Percentiles rank a stretch among this genome's conserved stretches.
Evolutionary conservation across 768 basidiomycete genomes (phyloP).

Genomic region (Collybia sordida): DNA sequence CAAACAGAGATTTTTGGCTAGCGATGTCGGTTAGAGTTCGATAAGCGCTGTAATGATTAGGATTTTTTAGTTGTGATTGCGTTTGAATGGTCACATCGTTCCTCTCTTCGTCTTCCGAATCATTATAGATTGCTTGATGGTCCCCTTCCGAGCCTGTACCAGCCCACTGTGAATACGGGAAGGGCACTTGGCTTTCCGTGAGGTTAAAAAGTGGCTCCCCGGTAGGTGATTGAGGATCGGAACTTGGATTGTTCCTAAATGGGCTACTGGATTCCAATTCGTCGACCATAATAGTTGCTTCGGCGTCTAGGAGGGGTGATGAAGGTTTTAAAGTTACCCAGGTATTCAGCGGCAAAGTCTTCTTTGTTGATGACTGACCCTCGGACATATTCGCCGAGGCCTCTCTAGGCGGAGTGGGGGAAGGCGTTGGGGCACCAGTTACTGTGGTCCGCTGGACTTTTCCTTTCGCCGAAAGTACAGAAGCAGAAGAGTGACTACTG

Average conservation of each 20-base stretch:
- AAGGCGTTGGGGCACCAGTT: no score
- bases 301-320: conserved; percentile 17
- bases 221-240: conserved; percentile 1
- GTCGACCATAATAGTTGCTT: conserved; percentile 22
- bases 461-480: no score
- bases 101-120: conserved; percentile 43
- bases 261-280: conserved; percentile 24
- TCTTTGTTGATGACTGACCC: conserved; percentile 6
- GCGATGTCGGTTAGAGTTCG: conserved; percentile 58
- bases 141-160: conserved; percentile 10
- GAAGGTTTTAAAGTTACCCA: conserved; percentile 21
- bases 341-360: conserved; percentile 15
- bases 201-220: conserved; percentile 48
- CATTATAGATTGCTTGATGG: conserved; percentile 23
- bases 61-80: conserved; percentile 10
- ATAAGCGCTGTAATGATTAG: conserved; percentile 22
- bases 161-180: conserved; percentile 53
- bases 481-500: no score
- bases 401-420: no score
- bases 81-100: conserved; percentile 30
- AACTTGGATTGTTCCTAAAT: conserved; percentile 1
- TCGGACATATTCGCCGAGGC: not conserved
- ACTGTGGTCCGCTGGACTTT: no score
- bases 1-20: conserved; percentile 32
- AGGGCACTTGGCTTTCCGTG: conserved; percentile 50